phyloP scores from a whole-genome alignment of 495 filamentous ascomycete species.

The Neurospora africana region DNA sequence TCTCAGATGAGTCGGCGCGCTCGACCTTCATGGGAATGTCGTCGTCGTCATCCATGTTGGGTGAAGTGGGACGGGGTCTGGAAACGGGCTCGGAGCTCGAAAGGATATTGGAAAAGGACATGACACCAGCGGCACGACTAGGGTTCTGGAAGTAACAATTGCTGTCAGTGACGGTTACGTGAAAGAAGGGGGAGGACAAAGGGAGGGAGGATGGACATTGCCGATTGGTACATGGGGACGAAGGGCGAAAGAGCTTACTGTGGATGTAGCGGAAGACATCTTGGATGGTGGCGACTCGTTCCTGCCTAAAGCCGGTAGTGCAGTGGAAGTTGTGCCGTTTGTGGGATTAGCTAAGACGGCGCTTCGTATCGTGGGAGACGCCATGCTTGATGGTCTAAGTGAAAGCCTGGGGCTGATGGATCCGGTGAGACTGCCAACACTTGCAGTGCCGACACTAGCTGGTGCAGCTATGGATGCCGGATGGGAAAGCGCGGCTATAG shows the following conservation, averaged over 20 bases:
- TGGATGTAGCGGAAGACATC: slow-evolving; percentile 17
- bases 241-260: slow-evolving; percentile 25
- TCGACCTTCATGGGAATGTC: slow-evolving; percentile 10
- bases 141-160: slow-evolving; percentile 39
- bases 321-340: slow-evolving; percentile 28
- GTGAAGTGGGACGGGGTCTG: slow-evolving; percentile 35
- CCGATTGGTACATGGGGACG: not conserved
- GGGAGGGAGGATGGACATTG: not conserved
- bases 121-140: slow-evolving; percentile 64
- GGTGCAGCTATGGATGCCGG: slow-evolving; percentile 31
- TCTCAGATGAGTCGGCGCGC: slow-evolving; percentile 6
- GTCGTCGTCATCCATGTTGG: slow-evolving; percentile 18
- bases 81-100: slow-evolving; percentile 57
- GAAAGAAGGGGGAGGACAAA: not conserved
- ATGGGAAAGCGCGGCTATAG: slow-evolving; percentile 40
- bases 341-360: slow-evolving; percentile 32
- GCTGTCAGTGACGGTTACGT: slow-evolving; percentile 2
- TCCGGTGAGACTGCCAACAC: slow-evolving; percentile 19
- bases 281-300: slow-evolving; percentile 32
- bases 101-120: slow-evolving; percentile 87
- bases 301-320: slow-evolving; percentile 30
- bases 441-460: not conserved
- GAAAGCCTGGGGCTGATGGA: slow-evolving; percentile 37
- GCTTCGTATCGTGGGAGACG: slow-evolving; percentile 36
- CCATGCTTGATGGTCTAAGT: slow-evolving; percentile 41